These are phyloP conservation scores for Mayamaea pseudoterrestris DNA, from an alignment of 108 stramenopile species.

Conservation along the genomic window DNA sequence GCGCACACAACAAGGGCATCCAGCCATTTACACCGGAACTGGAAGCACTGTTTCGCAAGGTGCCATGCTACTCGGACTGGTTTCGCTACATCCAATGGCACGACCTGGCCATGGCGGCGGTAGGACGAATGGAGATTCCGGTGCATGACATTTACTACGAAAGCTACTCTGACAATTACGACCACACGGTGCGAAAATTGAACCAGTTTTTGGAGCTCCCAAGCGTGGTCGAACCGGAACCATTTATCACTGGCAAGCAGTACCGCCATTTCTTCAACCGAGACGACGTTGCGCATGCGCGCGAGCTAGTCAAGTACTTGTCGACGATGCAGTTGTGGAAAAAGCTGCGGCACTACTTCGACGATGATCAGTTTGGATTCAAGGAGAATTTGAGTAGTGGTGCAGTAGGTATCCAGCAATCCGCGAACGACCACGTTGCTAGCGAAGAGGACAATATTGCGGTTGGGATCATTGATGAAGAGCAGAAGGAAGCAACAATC, in stretches of 20 bases:
- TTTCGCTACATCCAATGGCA: slow-evolving; percentile 54
- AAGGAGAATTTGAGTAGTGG: no score
- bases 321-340: not conserved
- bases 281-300: not conserved
- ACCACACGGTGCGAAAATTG: not conserved
- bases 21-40: not conserved
- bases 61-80: slow-evolving; percentile 29
- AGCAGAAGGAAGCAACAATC: no score
- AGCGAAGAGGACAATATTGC: no score
- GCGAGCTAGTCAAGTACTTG: not conserved
- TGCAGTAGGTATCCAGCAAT: no score
- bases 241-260: not conserved
- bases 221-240: not conserved
- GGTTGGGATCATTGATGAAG: no score
- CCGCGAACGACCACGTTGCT: no score
- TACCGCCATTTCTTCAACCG: not conserved
- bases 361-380: no score
- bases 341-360: not conserved
- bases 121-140: no score
- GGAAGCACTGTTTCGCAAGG: not conserved
- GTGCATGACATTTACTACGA: not conserved
- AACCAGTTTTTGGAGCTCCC: not conserved
- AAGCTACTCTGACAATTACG: not conserved
- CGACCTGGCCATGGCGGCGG: slow-evolving; percentile 47
- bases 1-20: no score